Evolutionary conservation across 805 yeast species (phyloP).

Genomic region (Spathaspora girioi): DNA sequence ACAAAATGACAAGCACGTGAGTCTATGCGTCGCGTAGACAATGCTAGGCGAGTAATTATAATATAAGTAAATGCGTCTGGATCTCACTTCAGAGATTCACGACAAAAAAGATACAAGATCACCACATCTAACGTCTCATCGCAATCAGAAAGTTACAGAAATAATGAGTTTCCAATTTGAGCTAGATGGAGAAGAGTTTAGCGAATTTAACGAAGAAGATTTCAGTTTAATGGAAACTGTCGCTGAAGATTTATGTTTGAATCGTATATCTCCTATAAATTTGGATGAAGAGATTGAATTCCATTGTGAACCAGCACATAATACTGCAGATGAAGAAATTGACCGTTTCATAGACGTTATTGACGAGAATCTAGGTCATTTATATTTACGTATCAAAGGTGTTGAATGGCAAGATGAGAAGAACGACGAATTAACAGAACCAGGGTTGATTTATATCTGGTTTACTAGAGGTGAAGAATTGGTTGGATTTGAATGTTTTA

Average conservation of each 20-base stretch:
- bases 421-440: slow-evolving; percentile 43
- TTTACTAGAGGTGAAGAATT: slow-evolving; percentile 17
- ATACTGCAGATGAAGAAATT: slow-evolving; percentile 1
- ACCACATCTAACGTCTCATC: not conserved
- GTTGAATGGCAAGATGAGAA: slow-evolving; percentile 40
- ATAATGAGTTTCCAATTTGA: slow-evolving; percentile 4
- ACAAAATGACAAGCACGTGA: no score
- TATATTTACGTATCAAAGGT: slow-evolving; percentile 29
- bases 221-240: slow-evolving; percentile 11
- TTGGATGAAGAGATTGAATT: not conserved
- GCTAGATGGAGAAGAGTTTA: slow-evolving; percentile 1
- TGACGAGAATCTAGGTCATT: slow-evolving; percentile 22
- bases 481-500: slow-evolving; percentile 45
- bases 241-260: slow-evolving; percentile 9
- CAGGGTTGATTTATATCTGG: slow-evolving; percentile 43
- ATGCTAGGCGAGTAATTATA: no score
- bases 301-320: slow-evolving; percentile 5
- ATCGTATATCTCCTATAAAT: not conserved
- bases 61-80: no score
- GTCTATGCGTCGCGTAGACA: no score
- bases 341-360: slow-evolving; percentile 19
- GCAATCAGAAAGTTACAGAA: not conserved
- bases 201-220: slow-evolving; percentile 15
- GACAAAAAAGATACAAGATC: no score
- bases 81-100: no score